Evolutionary conservation across 148 eudicot genomes (phyloP).

Genomic region (Cornus suecica): DNA sequence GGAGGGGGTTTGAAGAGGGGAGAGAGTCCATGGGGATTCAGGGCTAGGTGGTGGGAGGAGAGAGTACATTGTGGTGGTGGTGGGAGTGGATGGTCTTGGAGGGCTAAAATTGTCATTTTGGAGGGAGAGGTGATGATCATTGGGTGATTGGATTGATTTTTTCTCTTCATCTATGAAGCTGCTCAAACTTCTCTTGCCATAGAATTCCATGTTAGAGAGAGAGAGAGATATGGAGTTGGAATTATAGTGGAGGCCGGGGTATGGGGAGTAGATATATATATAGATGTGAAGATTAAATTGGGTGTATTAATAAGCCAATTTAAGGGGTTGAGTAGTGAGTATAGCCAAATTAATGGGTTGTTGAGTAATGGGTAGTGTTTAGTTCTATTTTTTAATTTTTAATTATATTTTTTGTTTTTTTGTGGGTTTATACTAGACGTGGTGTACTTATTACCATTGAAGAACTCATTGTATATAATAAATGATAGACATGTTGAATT

Average conservation of each 20-base stretch:
- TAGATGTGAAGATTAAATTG: constrained; percentile 1
- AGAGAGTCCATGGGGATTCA: constrained; percentile 46
- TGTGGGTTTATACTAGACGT: too few relatives aligned
- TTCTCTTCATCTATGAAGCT: constrained; percentile 19
- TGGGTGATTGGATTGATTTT: constrained; percentile 12
- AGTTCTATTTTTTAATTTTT: too few relatives aligned
- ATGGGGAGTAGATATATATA: background rate
- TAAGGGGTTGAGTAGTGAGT: background rate
- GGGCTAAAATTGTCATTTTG: constrained; percentile 21
- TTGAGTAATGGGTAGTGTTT: background rate
- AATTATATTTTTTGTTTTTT: too few relatives aligned
- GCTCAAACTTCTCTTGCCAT: constrained; percentile 11
- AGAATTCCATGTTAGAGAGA: constrained; percentile 18
- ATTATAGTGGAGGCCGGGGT: background rate
- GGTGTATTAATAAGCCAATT: background rate
- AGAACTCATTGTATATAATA: too few relatives aligned
- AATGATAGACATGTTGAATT: too few relatives aligned
- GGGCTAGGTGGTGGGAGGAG: constrained; percentile 36
- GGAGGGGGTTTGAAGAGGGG: constrained; percentile 43
- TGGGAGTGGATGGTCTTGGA: constrained; percentile 12
- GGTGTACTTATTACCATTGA: too few relatives aligned
- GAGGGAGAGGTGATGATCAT: constrained; percentile 19
- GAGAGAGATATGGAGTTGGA: background rate
- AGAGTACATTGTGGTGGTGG: constrained; percentile 11
- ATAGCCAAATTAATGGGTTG: too few relatives aligned